Evolutionary conservation across 495 filamentous ascomycete species (phyloP), one percentile per base, ranked within the genome.

Genomic region (Penicillium silybi): DNA sequence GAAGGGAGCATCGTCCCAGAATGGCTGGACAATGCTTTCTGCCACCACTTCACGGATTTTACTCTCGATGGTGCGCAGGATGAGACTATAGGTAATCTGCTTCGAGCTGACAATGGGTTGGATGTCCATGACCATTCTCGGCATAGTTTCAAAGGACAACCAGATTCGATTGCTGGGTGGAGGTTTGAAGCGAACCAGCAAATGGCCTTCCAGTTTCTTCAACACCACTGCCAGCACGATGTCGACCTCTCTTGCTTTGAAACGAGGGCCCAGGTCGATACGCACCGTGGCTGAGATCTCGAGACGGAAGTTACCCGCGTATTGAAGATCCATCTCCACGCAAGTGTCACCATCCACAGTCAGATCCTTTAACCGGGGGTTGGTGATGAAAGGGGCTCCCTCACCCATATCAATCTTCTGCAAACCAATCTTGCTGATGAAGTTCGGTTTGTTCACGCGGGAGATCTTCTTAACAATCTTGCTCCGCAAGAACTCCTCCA

Each of bases 381-480:
- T 95, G 15, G 87, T 96, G 53, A 98, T 84, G 50, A 88, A 88
- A 0, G 93, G 93, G 6, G 92, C 88, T 1, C 86, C 82, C 61
- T 93, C 85, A 0, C 93, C 93, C 59, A 95, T 87, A 57, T 93
- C 82, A 44, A 98, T 89, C 46, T 78, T 84, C 58, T 85, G 88
- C 10, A 98, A 74, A 15, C 79, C 80, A 43, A 98, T 83, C 48
- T 84, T 82, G 48, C 86, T 90, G 32, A 98, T 81, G 53, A 97
- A 96, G 9, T 86, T 84, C 0, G 93, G 93, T 56, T 90, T 92
- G 54, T 91, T 91, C 34, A 96, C 93, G 19, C 93, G 83, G 4
- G 92, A 83, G 25, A 98, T 97, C 71, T 98, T 98, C 73, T 97
- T 97, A 9, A 85, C 88, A 55, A 98, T 90, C 75, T 96, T 97